Conservation (phyloP, 2,329 filamentous ascomycete genomes). For the Alternaria solani region DNA sequence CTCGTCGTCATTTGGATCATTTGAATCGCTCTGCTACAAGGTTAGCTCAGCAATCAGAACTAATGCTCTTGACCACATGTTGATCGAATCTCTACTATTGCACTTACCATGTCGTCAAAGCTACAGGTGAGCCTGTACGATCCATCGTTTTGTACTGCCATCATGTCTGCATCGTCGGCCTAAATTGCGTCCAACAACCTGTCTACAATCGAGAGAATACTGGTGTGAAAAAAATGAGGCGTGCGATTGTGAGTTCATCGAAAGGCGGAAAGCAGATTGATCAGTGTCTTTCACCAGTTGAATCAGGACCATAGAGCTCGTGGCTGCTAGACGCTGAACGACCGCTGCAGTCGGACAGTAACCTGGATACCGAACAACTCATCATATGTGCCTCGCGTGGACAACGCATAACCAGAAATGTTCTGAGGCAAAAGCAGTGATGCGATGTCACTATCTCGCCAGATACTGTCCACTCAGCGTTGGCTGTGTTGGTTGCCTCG, state of each 20-base stretch:
- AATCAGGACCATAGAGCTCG: background rate
- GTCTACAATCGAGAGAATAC: background rate
- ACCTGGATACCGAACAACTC: background rate
- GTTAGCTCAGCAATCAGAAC: background rate
- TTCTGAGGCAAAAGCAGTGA: background rate
- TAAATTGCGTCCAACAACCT: background rate
- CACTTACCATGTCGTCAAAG: background rate
- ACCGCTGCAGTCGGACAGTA: background rate
- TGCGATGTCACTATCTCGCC: background rate
- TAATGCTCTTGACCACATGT: background rate
- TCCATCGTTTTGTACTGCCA: background rate
- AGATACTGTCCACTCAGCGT: background rate
- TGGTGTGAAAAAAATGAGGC: background rate
- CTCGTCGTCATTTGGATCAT: background rate
- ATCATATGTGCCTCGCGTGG: background rate
- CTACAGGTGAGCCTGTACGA: background rate
- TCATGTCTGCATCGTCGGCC: background rate
- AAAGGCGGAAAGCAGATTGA: background rate
- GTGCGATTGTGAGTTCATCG: background rate
- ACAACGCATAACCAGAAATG: background rate
- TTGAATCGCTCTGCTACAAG: background rate
- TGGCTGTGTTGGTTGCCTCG: background rate
- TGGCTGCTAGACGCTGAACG: background rate
- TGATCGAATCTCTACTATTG: accelerated
- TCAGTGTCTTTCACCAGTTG: background rate